Base-by-base conservation (phyloP, 352 stramenopile species). In the Globisporangium cystogenes region DNA sequence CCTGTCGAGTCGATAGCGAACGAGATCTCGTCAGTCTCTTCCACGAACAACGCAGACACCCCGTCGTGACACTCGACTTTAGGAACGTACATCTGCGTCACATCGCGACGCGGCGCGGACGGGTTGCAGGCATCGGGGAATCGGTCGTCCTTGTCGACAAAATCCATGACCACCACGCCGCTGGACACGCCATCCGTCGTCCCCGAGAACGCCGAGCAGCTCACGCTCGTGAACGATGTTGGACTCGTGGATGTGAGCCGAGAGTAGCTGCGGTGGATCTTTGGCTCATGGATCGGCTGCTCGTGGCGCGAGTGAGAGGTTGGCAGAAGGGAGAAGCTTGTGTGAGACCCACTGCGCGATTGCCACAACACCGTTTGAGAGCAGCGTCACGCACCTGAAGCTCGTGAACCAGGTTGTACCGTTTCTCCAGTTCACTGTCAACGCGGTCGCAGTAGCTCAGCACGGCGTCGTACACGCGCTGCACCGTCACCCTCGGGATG, bases 121-220 rank as follows among this genome's bases (percentile, higher is more conserved):
- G 37, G 3, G 55, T 47, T 23, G 59, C 67, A 23, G 53, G 47
- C 24, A 56, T 44, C 64, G 3, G 70, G 65, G 53, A 72, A 58
- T 23, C 59, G 55, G 41, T 68, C 64, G 53, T 86, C 75, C 4
- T 53, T 35, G 49, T 81, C 70, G 27, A 82, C 64, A 39, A 70
- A 77, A 51, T 86, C 75, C 15, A 65, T 53, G 29, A 78, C 62
- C 36, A 86, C 60, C 15, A 80, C 50, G 8, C 59, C 70, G 23
- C 60, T 52, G 18, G 65, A 24, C 23, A 37, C 21, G 15, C 40
- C 49, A 23, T 21, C 53, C 27, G 73, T 62, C 35, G 59, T 48
- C 14, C 62, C 63, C 4, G 51, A 59, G 37, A 80, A 64, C 31
- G 60, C 67, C 10, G 68, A 70, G 62, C 78, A 80, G 39, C 61